Percentiles rank a stretch among this genome's conserved stretches.
These are phyloP conservation scores for Penicillium expansum DNA, from an alignment of 2,329 filamentous ascomycete genomes.

Conservation along the genomic window DNA sequence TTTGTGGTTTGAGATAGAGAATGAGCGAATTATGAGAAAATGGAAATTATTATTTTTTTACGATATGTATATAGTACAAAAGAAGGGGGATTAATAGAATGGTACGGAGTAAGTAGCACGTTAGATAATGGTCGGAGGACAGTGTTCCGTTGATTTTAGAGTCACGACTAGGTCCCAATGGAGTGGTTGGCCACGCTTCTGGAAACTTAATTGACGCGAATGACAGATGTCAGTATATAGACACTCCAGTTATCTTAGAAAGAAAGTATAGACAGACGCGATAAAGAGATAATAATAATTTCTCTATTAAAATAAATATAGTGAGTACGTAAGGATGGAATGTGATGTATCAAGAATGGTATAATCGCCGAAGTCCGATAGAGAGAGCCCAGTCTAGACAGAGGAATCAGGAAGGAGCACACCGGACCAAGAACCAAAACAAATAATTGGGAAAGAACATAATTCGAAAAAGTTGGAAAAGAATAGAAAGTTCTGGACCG, in stretches of 20 bases:
- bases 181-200: conserved; percentile 35
- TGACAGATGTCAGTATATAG: conserved; percentile 20
- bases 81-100: neutral
- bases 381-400: neutral
- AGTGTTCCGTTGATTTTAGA: conserved; percentile 14
- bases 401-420: neutral
- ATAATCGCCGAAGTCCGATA: neutral
- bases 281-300: neutral
- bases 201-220: conserved; percentile 35
- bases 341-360: neutral
- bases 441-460: neutral
- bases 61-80: no score
- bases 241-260: neutral
- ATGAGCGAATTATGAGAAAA: neutral
- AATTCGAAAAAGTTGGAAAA: neutral
- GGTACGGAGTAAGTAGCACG: neutral
- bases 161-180: conserved; percentile 25
- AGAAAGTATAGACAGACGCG: neutral
- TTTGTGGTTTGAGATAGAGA: conserved; percentile 2
- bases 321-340: neutral
- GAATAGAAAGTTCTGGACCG: conserved; percentile 1
- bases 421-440: neutral
- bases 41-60: no score
- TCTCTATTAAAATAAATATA: neutral
- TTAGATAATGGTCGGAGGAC: conserved; percentile 13